These are phyloP conservation scores for Colletotrichum cordylinicola DNA, from an alignment of 2,329 filamentous ascomycete species.

Conservation along the genomic window DNA sequence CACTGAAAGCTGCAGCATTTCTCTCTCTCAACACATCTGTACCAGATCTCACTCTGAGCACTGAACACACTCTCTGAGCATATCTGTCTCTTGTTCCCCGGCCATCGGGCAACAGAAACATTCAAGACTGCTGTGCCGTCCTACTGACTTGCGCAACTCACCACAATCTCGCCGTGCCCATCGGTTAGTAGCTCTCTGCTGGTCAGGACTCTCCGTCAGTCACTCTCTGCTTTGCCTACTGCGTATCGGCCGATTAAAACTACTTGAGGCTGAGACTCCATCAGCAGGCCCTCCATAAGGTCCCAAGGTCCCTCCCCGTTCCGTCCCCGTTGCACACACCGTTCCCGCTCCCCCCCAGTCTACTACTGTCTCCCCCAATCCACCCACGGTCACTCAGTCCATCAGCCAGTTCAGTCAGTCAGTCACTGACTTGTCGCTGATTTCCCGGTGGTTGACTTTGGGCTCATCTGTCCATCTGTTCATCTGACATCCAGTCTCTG, in stretches of 20 bases:
- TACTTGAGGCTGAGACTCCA: slow-evolving; percentile 44
- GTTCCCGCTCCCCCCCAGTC: not conserved
- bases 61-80: not conserved
- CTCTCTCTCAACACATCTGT: not conserved
- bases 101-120: not conserved
- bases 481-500: slow-evolving; percentile 18
- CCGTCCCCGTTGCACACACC: not conserved
- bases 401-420: not conserved
- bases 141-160: slow-evolving; percentile 1
- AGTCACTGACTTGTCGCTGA: not conserved
- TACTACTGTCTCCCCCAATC: not conserved
- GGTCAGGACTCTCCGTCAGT: slow-evolving; percentile 3
- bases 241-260: not conserved
- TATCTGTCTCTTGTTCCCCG: not conserved
- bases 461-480: slow-evolving; percentile 29
- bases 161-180: not conserved
- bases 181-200: not conserved
- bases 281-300: slow-evolving; percentile 41
- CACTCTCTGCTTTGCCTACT: not conserved
- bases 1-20: not conserved
- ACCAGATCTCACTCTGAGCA: not conserved
- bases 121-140: not conserved
- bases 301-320: slow-evolving; percentile 21
- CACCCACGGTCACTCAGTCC: not conserved
- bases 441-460: slow-evolving; percentile 11